A percentile compares a stretch with the other conserved stretches of the same genome.
These are phyloP conservation scores for Nemania bipapillata DNA, from an alignment of 2,329 filamentous ascomycete genomes.

Conservation along the genomic window DNA sequence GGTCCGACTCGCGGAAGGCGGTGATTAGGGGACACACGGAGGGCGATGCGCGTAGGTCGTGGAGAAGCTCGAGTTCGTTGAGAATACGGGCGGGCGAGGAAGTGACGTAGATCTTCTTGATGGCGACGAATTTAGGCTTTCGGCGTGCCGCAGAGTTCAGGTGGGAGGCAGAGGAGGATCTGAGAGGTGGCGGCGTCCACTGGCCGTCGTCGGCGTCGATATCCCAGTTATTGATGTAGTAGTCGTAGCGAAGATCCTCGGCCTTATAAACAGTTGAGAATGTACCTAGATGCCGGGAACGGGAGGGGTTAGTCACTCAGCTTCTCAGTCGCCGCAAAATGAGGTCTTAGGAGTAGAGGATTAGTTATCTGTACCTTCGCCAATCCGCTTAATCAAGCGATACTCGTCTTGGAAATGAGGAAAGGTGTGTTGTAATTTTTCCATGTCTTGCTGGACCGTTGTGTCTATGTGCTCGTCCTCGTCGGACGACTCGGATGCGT, in stretches of 20 bases:
- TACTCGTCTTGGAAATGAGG: conserved; percentile 85
- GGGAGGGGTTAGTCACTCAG: conserved; percentile 11
- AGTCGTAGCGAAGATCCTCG: conserved; percentile 86
- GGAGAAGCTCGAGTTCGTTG: conserved; percentile 93
- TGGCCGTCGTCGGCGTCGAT: conserved; percentile 71
- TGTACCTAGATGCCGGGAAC: conserved; percentile 70
- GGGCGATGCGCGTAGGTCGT: conserved; percentile 82
- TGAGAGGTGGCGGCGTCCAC: conserved; percentile 76
- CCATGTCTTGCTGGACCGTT: conserved; percentile 84
- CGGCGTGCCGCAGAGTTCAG: conserved; percentile 55
- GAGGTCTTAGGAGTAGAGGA: background rate
- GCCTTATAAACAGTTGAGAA: conserved; percentile 99
- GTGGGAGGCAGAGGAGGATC: conserved; percentile 61
- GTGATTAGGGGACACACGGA: conserved; percentile 96
- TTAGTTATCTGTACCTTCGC: conserved; percentile 73
- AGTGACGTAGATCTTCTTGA: conserved; percentile 99
- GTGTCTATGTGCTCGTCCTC: conserved; percentile 73
- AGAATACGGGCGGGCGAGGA: conserved; percentile 92
- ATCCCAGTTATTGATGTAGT: conserved; percentile 89
- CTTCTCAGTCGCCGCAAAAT: background rate
- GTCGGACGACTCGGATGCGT: conserved; percentile 62
- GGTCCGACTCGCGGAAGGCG: conserved; percentile 92
- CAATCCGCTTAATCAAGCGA: conserved; percentile 93
- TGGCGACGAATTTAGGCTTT: conserved; percentile 83
- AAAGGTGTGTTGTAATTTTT: conserved; percentile 82